Conservation (phyloP, 2,329 filamentous ascomycete species). For the Rugonectria rugulosa region DNA sequence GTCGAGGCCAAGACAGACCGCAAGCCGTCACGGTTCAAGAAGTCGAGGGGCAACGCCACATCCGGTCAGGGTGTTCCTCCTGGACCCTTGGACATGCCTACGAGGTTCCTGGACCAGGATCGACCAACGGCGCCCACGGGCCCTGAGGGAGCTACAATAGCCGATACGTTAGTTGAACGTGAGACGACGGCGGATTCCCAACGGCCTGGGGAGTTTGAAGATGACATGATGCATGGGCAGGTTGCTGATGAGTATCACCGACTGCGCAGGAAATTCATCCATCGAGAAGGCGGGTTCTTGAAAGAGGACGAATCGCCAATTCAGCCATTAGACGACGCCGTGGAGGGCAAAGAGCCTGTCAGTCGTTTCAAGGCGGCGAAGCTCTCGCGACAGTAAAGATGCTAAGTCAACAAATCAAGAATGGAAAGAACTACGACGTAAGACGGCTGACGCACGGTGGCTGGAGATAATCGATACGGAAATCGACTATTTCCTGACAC, state of each 20-base stretch:
- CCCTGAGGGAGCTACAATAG: constrained; percentile 63
- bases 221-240: constrained; percentile 74
- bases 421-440: constrained; percentile 19
- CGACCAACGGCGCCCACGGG: constrained; percentile 54
- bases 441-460: no score
- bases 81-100: constrained; percentile 54
- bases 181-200: constrained; percentile 43
- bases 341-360: constrained; percentile 68
- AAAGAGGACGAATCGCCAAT: constrained; percentile 73
- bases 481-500: constrained; percentile 40
- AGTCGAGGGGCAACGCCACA: constrained; percentile 41
- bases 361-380: constrained; percentile 79
- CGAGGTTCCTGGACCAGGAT: constrained; percentile 49
- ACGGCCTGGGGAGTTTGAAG: constrained; percentile 73
- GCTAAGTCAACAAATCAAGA: constrained; percentile 6
- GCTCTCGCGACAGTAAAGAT: constrained; percentile 58
- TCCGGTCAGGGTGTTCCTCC: constrained; percentile 40
- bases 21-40: constrained; percentile 62
- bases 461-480: constrained; percentile 35
- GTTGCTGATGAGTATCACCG: constrained; percentile 84
- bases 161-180: constrained; percentile 66
- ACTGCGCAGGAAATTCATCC: constrained; percentile 82
- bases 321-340: constrained; percentile 72
- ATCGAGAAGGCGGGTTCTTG: constrained; percentile 82
- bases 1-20: constrained; percentile 43